Evolutionary conservation across 306 rosid species (phyloP), one percentile per base, ranked within the genome.

Genomic region (Luffa acutangula): DNA sequence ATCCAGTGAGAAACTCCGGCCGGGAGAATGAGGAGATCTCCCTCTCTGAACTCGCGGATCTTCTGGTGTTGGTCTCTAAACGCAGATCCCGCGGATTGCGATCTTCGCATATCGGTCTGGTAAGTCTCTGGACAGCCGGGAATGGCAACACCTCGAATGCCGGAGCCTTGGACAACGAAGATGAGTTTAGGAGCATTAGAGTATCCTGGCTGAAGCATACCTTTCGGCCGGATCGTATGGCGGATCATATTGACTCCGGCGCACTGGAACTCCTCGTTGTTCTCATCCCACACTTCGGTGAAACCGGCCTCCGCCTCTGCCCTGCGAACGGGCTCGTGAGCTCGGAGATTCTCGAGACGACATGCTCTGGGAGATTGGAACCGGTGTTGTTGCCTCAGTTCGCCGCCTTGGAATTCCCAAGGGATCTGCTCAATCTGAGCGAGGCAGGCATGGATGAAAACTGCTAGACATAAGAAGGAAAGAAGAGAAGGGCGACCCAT

Each of bases 1-100:
- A 84, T 63, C 87, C 87, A 84, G 17, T 84, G 87, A 69, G 82
- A 83, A 56, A 76, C 64, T 53, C 84, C 84, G 34, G 84, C 73
- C 13, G 82, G 80, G 7, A 84, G 45, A 17, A 72, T 80, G 20
- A 84, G 41, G 79, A 78, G 33, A 48, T 81, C 84, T 5, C 84
- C 87, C 14, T 78, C 74, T 41, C 80, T 58, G 45, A 82, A 58
- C 3, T 6, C 36, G 21, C 76, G 82, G 37, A 84, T 77, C 75
- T 81, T 84, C 53, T 84, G 87, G 75, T 84, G 82, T 33, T 73
- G 72, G 66, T 84, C 87, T 64, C 73, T 78, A 48, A 60, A 53
- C 4, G 58, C 20, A 7, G 46, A 11, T 52, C 77, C 49, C 11
- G 34, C 20, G 25, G 45, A 53, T n/a, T 34, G 45, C 79, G 67